phyloP scores from a whole-genome alignment of 805 yeast genomes.

The Yarrowia porcina region DNA sequence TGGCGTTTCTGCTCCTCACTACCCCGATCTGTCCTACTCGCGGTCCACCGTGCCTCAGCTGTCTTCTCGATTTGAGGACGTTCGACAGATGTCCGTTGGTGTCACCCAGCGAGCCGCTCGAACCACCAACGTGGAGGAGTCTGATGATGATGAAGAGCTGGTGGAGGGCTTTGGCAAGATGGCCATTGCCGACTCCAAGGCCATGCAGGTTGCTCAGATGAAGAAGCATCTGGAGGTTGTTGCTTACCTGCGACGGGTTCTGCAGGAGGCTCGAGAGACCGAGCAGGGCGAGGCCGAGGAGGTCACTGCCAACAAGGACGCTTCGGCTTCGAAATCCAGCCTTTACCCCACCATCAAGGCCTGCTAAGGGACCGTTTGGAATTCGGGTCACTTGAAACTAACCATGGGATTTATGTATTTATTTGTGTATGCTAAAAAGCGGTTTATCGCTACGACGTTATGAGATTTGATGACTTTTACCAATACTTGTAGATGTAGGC shows the following conservation, averaged over 20 bases:
- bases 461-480: constrained; percentile 15
- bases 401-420: constrained; percentile 24
- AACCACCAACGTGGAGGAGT: constrained; percentile 13
- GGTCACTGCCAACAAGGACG: background rate
- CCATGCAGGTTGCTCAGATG: constrained; percentile 25
- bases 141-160: constrained; percentile 20
- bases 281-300: background rate
- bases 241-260: constrained; percentile 10
- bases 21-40: constrained; percentile 21
- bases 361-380: background rate
- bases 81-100: constrained; percentile 17
- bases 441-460: constrained; percentile 23
- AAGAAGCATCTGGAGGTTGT: constrained; percentile 22
- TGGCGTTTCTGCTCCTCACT: constrained; percentile 17
- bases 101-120: constrained; percentile 23
- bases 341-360: constrained; percentile 25
- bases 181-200: constrained; percentile 24
- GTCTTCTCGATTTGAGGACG: constrained; percentile 23
- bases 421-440: constrained; percentile 26
- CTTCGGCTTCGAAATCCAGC: constrained; percentile 15
- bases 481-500: background rate
- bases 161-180: constrained; percentile 24
- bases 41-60: constrained; percentile 26
- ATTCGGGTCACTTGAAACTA: constrained; percentile 1
- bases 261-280: constrained; percentile 11